phyloP scores from a whole-genome alignment of 257 asterid genomes.

The Petunia secreta region DNA sequence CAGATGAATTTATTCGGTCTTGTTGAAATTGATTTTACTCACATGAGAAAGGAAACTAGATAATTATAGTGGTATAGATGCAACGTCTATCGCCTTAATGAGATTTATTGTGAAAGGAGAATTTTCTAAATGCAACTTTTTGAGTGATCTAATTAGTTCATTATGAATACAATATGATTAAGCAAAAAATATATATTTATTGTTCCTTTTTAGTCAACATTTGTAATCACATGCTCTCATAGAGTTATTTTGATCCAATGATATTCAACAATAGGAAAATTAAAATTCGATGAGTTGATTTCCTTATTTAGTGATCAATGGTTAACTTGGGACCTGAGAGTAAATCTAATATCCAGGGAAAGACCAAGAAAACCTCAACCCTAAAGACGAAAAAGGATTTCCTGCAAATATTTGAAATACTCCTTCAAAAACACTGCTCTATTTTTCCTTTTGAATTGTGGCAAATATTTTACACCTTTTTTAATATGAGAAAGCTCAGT shows the following conservation, averaged over 20 bases:
- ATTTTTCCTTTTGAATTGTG: not conserved
- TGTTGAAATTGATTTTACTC: not conserved
- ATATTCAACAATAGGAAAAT: not conserved
- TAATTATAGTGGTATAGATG: too few relatives aligned
- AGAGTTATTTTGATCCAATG: not conserved
- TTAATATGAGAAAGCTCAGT: too few relatives aligned
- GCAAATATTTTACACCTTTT: not conserved
- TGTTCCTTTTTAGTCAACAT: not conserved
- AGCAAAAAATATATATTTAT: too few relatives aligned
- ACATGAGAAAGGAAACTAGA: not conserved
- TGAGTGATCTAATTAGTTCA: too few relatives aligned
- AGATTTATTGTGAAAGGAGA: too few relatives aligned
- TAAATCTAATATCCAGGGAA: not conserved
- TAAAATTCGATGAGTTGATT: not conserved
- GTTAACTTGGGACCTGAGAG: not conserved
- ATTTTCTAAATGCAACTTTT: too few relatives aligned
- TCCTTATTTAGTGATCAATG: not conserved
- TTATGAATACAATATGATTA: too few relatives aligned
- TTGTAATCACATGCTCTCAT: not conserved
- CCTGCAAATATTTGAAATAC: not conserved
- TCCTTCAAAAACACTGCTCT: not conserved
- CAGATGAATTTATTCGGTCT: slow-evolving; percentile 2
- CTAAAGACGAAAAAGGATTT: not conserved
- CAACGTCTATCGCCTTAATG: too few relatives aligned
- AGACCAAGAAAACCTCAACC: not conserved